phyloP scores from a whole-genome alignment of 202 grass and related monocot genomes.

The Elaeis oleifera region DNA sequence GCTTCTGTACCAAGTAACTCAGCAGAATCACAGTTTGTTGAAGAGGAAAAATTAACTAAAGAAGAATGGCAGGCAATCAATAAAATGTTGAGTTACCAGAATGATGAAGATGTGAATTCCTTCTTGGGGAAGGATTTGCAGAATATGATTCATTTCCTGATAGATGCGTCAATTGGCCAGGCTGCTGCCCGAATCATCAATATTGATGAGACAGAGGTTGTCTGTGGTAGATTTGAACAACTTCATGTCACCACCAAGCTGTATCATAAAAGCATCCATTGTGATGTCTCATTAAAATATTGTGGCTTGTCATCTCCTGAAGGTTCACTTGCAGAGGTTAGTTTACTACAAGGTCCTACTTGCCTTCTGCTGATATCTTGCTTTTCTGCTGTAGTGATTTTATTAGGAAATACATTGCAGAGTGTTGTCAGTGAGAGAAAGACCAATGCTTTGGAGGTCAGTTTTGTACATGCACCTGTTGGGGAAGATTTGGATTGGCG shows the following conservation, averaged over 20 bases:
- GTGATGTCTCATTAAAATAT: conserved; percentile 75
- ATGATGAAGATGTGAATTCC: conserved; percentile 55
- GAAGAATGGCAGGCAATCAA: conserved; percentile 98
- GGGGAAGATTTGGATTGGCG: conserved; percentile 80
- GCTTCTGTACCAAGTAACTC: conserved; percentile 36
- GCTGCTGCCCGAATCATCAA: conserved; percentile 79
- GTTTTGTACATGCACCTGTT: conserved; percentile 73
- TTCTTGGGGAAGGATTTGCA: conserved; percentile 46
- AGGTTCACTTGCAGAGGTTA: conserved; percentile 84
- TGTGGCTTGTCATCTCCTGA: conserved; percentile 92
- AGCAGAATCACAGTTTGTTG: conserved; percentile 41
- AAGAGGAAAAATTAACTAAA: conserved; percentile 75
- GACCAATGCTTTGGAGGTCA: conserved; percentile 75
- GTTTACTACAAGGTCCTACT: not conserved
- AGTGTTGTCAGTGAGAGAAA: conserved; percentile 78
- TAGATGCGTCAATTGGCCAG: conserved; percentile 86
- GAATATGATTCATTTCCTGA: conserved; percentile 52
- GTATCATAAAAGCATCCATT: conserved; percentile 69
- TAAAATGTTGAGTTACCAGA: conserved; percentile 85
- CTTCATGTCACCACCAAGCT: conserved; percentile 73
- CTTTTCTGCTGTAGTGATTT: not conserved
- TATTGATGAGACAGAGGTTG: conserved; percentile 59
- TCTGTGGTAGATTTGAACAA: conserved; percentile 96
- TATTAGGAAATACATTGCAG: conserved; percentile 31
- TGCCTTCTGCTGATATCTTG: conserved; percentile 1